phyloP scores from a whole-genome alignment of 2,329 filamentous ascomycete genomes.

The Fusarium fracticaudum region DNA sequence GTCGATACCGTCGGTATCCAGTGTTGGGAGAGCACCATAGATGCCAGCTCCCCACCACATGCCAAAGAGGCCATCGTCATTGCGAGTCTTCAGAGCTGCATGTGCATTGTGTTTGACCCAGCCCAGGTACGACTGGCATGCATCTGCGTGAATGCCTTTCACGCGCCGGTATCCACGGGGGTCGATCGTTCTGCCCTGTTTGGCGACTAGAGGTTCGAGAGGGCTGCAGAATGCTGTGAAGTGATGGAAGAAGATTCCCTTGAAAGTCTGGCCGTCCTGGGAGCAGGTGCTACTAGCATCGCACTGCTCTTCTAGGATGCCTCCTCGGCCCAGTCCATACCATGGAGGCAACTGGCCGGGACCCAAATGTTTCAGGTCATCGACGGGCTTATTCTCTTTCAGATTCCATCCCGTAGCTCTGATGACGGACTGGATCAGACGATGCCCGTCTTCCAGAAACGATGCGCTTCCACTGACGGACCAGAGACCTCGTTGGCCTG shows the following conservation, averaged over 20 bases:
- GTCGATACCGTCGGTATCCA: conserved; percentile 52
- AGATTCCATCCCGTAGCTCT: conserved; percentile 80
- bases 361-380: conserved; percentile 48
- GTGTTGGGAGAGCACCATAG: conserved; percentile 48
- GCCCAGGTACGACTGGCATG: conserved; percentile 71
- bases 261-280: conserved; percentile 90
- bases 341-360: conserved; percentile 62
- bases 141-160: conserved; percentile 60
- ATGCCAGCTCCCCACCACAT: conserved; percentile 82
- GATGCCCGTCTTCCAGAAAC: conserved; percentile 83
- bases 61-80: conserved; percentile 77
- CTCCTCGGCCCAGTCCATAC: conserved; percentile 80
- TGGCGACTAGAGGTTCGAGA: conserved; percentile 55
- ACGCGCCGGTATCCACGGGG: conserved; percentile 36
- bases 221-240: conserved; percentile 79
- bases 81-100: conserved; percentile 76
- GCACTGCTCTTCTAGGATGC: conserved; percentile 85
- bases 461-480: conserved; percentile 75
- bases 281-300: conserved; percentile 79
- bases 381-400: conserved; percentile 51
- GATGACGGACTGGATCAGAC: conserved; percentile 78
- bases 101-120: conserved; percentile 85
- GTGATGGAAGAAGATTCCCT: conserved; percentile 95
- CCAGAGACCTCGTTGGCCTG: conserved; percentile 83
- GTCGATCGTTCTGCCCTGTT: conserved; percentile 43